phyloP scores from a whole-genome alignment of 345 rosid species.

The Acer negundo region DNA sequence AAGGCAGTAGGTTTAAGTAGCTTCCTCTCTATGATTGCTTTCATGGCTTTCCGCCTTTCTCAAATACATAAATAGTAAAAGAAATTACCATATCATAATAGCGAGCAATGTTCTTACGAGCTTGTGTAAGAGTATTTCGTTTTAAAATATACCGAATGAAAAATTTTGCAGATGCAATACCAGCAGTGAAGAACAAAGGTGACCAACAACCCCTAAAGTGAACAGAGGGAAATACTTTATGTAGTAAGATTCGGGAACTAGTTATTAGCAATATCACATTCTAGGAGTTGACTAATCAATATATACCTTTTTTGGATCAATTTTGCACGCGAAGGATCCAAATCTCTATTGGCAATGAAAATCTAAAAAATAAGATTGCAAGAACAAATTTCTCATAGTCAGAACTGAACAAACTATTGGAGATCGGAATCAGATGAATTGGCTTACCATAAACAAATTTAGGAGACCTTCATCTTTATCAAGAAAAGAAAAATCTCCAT shows the following conservation, averaged over 20 bases:
- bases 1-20: too few species aligned
- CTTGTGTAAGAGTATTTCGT: constrained; percentile 79
- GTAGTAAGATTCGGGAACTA: background rate
- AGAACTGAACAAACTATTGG: background rate
- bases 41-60: background rate
- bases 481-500: constrained; percentile 75
- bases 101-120: constrained; percentile 82
- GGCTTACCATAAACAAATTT: constrained; percentile 64
- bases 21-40: background rate
- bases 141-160: constrained; percentile 71
- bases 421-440: background rate
- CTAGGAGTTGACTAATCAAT: background rate
- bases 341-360: constrained; percentile 74
- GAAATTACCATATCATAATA: constrained; percentile 83
- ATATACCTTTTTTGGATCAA: constrained; percentile 59
- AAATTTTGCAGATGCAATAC: constrained; percentile 73
- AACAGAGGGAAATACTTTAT: background rate
- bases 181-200: constrained; percentile 73
- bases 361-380: constrained; percentile 34
- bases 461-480: constrained; percentile 73
- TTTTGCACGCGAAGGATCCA: constrained; percentile 39
- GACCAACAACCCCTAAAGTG: constrained; percentile 93
- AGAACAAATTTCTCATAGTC: background rate
- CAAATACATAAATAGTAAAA: background rate
- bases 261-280: background rate